These are phyloP conservation scores for Lyophyllum semitale DNA, from an alignment of 768 basidiomycete genomes.

Conservation along the genomic window DNA sequence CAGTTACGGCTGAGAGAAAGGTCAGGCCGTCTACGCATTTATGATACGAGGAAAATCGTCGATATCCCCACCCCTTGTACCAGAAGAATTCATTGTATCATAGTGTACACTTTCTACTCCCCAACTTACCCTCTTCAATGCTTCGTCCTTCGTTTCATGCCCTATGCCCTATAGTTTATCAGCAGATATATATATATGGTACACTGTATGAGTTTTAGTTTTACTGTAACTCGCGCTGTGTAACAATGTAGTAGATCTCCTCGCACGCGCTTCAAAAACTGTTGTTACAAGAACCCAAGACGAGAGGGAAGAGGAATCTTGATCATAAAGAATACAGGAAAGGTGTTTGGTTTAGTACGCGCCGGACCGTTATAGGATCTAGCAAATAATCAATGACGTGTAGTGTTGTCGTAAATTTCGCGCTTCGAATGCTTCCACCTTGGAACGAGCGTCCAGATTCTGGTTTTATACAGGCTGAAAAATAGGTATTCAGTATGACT, in stretches of 20 bases:
- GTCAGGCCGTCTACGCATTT: slow-evolving; percentile 25
- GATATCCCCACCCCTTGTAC: slow-evolving; percentile 12
- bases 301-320: slow-evolving; percentile 4
- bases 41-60: slow-evolving; percentile 2
- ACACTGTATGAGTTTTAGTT: slow-evolving; percentile 30
- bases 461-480: slow-evolving; percentile 92
- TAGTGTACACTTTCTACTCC: neutral
- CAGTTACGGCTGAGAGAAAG: slow-evolving; percentile 59
- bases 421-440: slow-evolving; percentile 46
- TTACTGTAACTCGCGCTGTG: slow-evolving; percentile 17
- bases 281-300: slow-evolving; percentile 7
- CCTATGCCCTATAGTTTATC: slow-evolving; percentile 23
- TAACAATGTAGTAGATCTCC: slow-evolving; percentile 15
- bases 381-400: slow-evolving; percentile 3
- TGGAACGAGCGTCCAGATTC: slow-evolving; percentile 92
- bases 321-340: slow-evolving; percentile 1
- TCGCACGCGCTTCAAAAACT: slow-evolving; percentile 8
- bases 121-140: slow-evolving; percentile 3
- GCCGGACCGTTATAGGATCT: slow-evolving; percentile 19
- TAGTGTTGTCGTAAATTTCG: slow-evolving; percentile 11
- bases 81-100: neutral
- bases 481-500: no score
- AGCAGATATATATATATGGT: slow-evolving; percentile 24
- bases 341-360: slow-evolving; percentile 5
- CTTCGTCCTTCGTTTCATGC: slow-evolving; percentile 10